Base-by-base conservation (phyloP, 768 basidiomycete species). In the Cubamyces sp. region DNA sequence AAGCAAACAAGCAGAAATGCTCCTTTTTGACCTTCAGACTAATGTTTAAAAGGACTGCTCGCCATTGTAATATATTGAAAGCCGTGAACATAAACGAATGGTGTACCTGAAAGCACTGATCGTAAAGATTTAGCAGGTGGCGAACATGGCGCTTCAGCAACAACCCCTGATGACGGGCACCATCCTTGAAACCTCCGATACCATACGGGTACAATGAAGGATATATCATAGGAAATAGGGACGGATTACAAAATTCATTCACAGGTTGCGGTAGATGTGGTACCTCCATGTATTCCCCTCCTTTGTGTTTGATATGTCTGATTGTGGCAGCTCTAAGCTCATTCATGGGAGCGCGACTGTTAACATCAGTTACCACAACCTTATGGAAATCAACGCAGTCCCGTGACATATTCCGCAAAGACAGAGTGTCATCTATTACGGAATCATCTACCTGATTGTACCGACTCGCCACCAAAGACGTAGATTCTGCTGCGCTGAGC, bases 151-250 rank as follows among this genome's bases (percentile, higher is more conserved):
- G 23, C 28, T 26, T 25, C 7, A 49, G 11, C 12, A 23, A 49
- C 26, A 49, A 3, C 1, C 23, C 5, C 41, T 47, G 25, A 1
- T 1, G 19, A 0, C 77, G 46, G 7, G 42, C 21, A 0, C 14
- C 18, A 60, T 82, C 68, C 57, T 82, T 75, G 61, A 79, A 77
- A 1, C 80, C 79, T 1, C 81, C 78, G 21, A 75, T 61, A 0
- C 81, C 78, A 66, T 74, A 81, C 0, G 80, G 80, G 68, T 75
- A 81, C 0, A 82, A 54, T 0, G 77, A 77, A 2, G 80, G 79
- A 66, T 77, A 81, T 18, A 79, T 73, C 60, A 68, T 71, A 1
- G 78, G 78, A 47, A 82, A 76, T n/a, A 81, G 43, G 8, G 45
- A 7, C 1, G 74, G 74, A 61, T 80, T 77, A 34, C 62, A 62